These are phyloP conservation scores for Isoetes taiwanensis DNA, from an alignment of 75 land plant species.

Conservation along the genomic window DNA sequence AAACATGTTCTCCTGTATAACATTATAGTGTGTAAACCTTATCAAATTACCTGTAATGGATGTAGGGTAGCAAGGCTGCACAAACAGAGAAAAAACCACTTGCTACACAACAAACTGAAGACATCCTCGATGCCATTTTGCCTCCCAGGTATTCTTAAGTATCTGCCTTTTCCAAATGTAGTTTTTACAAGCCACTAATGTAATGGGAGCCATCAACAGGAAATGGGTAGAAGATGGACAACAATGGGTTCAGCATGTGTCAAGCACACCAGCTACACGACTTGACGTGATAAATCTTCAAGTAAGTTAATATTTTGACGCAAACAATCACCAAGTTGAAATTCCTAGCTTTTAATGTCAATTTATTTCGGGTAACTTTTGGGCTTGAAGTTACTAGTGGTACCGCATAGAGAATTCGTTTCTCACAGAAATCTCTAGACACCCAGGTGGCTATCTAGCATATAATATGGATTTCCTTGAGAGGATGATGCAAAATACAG, in stretches of 20 bases:
- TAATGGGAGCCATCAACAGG: conserved; percentile 4
- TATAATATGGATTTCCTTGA: not conserved
- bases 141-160: conserved; percentile 18
- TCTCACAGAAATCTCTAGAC: no score
- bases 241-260: conserved; percentile 23
- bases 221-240: conserved; percentile 20
- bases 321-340: no score
- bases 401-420: no score
- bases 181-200: not conserved
- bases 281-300: conserved; percentile 31
- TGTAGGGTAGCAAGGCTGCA: conserved; percentile 4
- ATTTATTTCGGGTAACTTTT: no score
- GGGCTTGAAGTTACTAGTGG: no score
- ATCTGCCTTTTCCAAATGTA: not conserved
- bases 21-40: not conserved
- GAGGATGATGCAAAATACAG: no score
- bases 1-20: not conserved
- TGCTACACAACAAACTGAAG: conserved; percentile 20
- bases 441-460: not conserved
- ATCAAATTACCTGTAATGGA: not conserved
- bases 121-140: conserved; percentile 27
- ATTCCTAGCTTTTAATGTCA: no score
- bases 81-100: conserved; percentile 10
- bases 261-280: conserved; percentile 30
- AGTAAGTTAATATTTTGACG: conserved; percentile 12